Conservation (phyloP, 2,329 filamentous ascomycete genomes). For the Tolypocladium sp. region DNA sequence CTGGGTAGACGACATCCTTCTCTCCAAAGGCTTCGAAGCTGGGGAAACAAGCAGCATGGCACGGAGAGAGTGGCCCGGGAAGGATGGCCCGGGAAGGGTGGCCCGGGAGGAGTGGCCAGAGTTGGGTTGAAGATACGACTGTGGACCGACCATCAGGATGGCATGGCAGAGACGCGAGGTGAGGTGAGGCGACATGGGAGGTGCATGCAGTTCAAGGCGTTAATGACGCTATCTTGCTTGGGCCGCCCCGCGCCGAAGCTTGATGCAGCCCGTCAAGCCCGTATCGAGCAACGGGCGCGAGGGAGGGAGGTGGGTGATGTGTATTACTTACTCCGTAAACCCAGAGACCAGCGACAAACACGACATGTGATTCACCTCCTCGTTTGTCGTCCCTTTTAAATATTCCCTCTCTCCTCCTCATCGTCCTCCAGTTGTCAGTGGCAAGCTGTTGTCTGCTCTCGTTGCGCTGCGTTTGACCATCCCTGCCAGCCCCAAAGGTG, state of each 20-base stretch:
- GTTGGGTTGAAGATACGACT: too few species aligned
- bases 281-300: background rate
- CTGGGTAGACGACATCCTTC: background rate
- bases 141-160: background rate
- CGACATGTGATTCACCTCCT: background rate
- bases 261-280: background rate
- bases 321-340: too few species aligned
- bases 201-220: background rate
- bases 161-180: background rate
- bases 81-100: background rate
- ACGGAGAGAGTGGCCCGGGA: background rate
- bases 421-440: background rate
- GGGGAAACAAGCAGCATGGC: background rate
- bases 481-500: background rate
- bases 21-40: background rate
- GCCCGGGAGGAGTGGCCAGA: too few species aligned
- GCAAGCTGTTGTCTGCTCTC: background rate
- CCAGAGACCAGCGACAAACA: background rate
- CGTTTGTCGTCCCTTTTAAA: background rate
- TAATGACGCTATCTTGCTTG: background rate
- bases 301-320: background rate
- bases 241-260: background rate
- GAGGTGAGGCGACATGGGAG: background rate
- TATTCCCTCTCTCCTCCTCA: background rate
- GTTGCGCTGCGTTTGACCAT: background rate